Conservation (phyloP, 352 stramenopile species). For the Thraustochytrium striatum region DNA sequence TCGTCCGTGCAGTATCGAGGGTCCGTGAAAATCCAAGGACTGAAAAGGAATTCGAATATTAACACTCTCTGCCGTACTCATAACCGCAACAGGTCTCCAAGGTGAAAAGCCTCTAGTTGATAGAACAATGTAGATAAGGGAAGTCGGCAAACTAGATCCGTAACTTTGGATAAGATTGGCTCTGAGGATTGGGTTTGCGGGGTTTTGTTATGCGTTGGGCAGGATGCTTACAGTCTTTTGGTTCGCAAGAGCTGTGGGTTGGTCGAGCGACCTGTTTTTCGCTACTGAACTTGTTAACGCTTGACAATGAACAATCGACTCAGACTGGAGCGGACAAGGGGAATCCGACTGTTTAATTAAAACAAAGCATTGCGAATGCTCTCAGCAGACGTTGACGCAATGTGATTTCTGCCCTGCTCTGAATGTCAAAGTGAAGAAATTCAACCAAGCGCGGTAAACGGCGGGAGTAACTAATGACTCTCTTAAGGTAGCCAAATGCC, state of each 20-base stretch:
- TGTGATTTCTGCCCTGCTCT: slow-evolving; percentile 79
- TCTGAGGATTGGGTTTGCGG: slow-evolving; percentile 63
- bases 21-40: slow-evolving; percentile 67
- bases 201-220: slow-evolving; percentile 8
- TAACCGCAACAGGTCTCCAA: slow-evolving; percentile 79
- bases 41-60: slow-evolving; percentile 72
- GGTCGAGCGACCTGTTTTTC: slow-evolving; percentile 54
- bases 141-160: slow-evolving; percentile 78
- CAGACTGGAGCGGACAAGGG: slow-evolving; percentile 73
- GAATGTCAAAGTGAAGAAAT: slow-evolving; percentile 76
- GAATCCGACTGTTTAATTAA: slow-evolving; percentile 81
- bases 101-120: slow-evolving; percentile 75
- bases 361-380: slow-evolving; percentile 76
- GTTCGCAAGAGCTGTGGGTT: no score
- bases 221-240: no score
- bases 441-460: slow-evolving; percentile 74
- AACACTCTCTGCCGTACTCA: slow-evolving; percentile 72
- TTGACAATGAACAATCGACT: slow-evolving; percentile 66
- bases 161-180: slow-evolving; percentile 76
- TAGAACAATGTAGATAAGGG: slow-evolving; percentile 78
- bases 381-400: slow-evolving; percentile 72
- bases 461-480: slow-evolving; percentile 76
- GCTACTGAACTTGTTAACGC: slow-evolving; percentile 57
- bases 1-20: slow-evolving; percentile 64
- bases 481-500: slow-evolving; percentile 78